Conservation (phyloP, 768 basidiomycete species). For the Russula dissimulans region DNA sequence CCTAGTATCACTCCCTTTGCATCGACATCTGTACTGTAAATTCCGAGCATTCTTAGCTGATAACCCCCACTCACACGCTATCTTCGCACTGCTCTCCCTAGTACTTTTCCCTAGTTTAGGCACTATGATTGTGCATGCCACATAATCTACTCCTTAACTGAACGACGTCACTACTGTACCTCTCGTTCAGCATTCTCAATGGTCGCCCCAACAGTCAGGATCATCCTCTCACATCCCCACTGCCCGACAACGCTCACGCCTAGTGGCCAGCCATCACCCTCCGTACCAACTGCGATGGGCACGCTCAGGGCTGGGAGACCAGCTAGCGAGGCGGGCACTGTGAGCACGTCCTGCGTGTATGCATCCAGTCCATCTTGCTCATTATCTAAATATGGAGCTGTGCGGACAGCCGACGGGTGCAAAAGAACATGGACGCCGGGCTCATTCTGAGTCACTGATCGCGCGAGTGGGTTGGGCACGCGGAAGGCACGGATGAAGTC, state of each 20-base stretch:
- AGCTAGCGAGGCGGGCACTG: conserved; percentile 85
- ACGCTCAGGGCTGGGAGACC: conserved; percentile 79
- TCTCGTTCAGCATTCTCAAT: conserved; percentile 28
- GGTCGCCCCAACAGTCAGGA: conserved; percentile 44
- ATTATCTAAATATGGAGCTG: conserved; percentile 53
- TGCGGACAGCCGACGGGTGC: conserved; percentile 81
- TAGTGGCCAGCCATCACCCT: conserved; percentile 65
- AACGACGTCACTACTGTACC: not conserved
- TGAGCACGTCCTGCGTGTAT: conserved; percentile 88
- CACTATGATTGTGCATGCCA: not conserved
- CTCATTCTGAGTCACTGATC: not conserved
- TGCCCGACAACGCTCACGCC: conserved; percentile 79
- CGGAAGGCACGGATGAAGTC: conserved; percentile 72
- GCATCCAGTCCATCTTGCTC: conserved; percentile 32
- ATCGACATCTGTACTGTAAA: conserved; percentile 9
- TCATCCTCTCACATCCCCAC: conserved; percentile 68
- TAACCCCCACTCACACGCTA: conserved; percentile 8
- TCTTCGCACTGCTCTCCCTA: not conserved
- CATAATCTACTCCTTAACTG: not conserved
- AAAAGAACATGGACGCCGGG: conserved; percentile 67
- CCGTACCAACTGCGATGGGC: conserved; percentile 35
- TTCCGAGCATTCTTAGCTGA: not conserved
- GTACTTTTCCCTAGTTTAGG: not conserved
- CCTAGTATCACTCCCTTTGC: not conserved
- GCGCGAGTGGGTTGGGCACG: conserved; percentile 41